Evolutionary conservation across 2,329 filamentous ascomycete species (phyloP), one percentile per base, ranked within the genome.

Genomic region (Onygenales sp.): DNA sequence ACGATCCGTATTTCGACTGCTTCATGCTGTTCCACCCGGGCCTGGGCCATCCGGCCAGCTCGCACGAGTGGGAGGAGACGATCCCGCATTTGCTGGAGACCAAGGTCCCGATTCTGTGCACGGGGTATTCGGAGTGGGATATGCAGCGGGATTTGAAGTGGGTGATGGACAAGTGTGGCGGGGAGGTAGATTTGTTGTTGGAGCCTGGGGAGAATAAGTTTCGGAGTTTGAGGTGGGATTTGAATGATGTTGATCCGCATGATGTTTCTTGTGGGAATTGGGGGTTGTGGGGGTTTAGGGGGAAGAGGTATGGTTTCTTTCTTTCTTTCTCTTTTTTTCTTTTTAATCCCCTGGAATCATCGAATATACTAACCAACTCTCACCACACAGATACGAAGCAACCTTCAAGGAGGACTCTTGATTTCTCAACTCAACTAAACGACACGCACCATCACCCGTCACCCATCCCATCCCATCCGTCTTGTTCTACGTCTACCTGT

Each of bases 11-110:
- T 74, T 95, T 98, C 69, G 93, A 98, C 75, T 93, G 88, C 70
- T 95, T 98, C 66, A 84, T 98, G 64, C 80, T 96, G 50, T 98
- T 97, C 78, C 94, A 98, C 66, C 94, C 94, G 0, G 94, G 94
- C 7, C 80, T 98, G 14, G 94, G 93, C 10, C 93, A 98, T 69
- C 91, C 94, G 0, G 89, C 91, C 11, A 92, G 86, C 65, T 88
- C 87, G 51, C 88, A 95, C 64, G 93, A 98, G 70, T 98, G 94
- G 93, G 81, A 86, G 55, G 85, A 92, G 63, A 97, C 93, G 0
- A 72, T 98, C 7, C 93, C 93, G 2, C 78, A 90, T 63, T 79
- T 98, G 32, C 77, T 98, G 17, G 91, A 96, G 74, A 98, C 94
- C 2, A 98, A 98, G 72, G 84, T 93, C 1, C 93, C 93, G 1